Base-by-base conservation (phyloP, 352 stramenopile genomes). In the Thalassiosira hispida region DNA sequence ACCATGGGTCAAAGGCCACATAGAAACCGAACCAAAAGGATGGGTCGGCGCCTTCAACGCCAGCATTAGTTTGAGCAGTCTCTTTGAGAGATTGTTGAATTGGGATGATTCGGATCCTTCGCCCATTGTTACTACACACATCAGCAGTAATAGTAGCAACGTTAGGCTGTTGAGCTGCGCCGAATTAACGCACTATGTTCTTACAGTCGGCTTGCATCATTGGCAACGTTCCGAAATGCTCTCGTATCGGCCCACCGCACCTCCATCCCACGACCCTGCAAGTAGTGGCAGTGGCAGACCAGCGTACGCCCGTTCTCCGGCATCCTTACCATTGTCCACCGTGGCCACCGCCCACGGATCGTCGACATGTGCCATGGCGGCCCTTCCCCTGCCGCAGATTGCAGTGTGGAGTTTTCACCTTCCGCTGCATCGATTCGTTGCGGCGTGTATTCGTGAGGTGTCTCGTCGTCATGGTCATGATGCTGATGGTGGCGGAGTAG, bases 41-140 rank as follows among this genome's bases (percentile, higher is more conserved):
- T 97, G 94, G 94, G 93, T 96, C 22, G 83, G 83, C 55, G 91
- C 94, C 11, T 97, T 97, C 73, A 97, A 97, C 75, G 80, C 88
- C 11, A 90, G 85, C 55, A 96, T 97, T 52, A 93, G 83, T 55
- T 60, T 96, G 14, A 84, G 81, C 40, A 91, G 82, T 76, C 61
- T 96, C 0, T 96, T 95, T 77, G 93, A 96, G 66, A 71, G 90
- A 22, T 44, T 95, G 16, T 59, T 95, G 16, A 91, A 83, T 42
- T 96, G 90, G 89, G 79, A 95, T 18, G 87, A 89, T 67, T 57
- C 74, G 25, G 76, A 86, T 75, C 57, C 80, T 68, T 89, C 76
- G 4, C 33, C 72, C 68, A n/a, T 81, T 42, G 31, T 70, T 25
- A 55, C 46, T 55, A 25, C 20, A 7, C 7, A 23, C 23, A 61